phyloP scores from a whole-genome alignment of 805 yeast genomes.

The Lipomyces oligophaga region DNA sequence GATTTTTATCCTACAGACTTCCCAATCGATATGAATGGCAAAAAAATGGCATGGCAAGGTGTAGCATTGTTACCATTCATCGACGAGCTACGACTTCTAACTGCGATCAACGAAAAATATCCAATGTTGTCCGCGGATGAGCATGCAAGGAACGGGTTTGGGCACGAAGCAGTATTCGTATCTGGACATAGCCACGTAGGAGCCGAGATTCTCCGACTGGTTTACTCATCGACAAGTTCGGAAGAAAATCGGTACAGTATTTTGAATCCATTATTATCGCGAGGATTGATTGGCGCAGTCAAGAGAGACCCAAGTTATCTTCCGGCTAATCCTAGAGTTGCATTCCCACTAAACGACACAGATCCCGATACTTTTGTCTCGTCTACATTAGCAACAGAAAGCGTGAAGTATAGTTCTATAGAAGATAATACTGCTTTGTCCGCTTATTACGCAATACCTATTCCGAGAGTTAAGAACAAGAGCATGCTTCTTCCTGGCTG shows the following conservation, averaged over 20 bases:
- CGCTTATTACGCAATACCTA: conserved; percentile 60
- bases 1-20: conserved; percentile 90
- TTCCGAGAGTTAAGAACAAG: conserved; percentile 53
- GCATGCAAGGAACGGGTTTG: conserved; percentile 60
- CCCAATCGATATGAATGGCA: conserved; percentile 91
- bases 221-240: conserved; percentile 38
- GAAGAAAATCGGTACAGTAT: background rate
- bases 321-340: conserved; percentile 15
- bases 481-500: conserved; percentile 82
- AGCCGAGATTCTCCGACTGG: conserved; percentile 37
- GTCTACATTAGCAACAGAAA: conserved; percentile 3
- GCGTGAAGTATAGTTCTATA: conserved; percentile 34
- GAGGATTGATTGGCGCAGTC: conserved; percentile 38
- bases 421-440: conserved; percentile 44
- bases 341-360: conserved; percentile 19
- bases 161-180: conserved; percentile 64
- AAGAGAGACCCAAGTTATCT: conserved; percentile 25
- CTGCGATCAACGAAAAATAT: conserved; percentile 64
- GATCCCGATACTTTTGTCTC: conserved; percentile 14
- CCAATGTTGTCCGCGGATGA: conserved; percentile 64
- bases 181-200: conserved; percentile 59
- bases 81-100: conserved; percentile 70
- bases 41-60: conserved; percentile 93
- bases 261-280: conserved; percentile 24
- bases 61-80: conserved; percentile 86